Percentiles rank a stretch among this genome's conserved stretches.
Evolutionary conservation across 441 rosid genomes (phyloP).

Genomic region (Viola pubescens): DNA sequence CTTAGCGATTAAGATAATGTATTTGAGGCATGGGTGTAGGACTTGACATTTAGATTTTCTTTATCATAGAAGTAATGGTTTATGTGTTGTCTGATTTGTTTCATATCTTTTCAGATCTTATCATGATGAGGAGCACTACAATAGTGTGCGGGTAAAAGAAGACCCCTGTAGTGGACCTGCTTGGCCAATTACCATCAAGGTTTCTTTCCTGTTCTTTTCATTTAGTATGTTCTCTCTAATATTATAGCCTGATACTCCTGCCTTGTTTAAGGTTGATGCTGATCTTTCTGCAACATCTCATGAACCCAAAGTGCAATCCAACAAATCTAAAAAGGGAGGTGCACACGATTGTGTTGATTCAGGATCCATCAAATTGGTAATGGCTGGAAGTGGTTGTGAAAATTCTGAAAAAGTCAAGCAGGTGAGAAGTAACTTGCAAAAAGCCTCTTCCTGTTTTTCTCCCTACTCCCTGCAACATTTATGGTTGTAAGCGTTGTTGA

Average conservation of each 20-base stretch:
- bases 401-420: constrained; percentile 55
- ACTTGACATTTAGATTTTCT: neutral
- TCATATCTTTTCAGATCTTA: constrained; percentile 48
- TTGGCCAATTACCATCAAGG: constrained; percentile 63
- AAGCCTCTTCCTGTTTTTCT: neutral
- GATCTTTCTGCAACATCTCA: constrained; percentile 60
- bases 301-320: constrained; percentile 48
- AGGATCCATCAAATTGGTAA: constrained; percentile 55
- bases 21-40: neutral
- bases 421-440: constrained; percentile 31
- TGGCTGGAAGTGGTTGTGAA: constrained; percentile 75
- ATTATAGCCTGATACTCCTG: constrained; percentile 36
- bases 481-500: neutral
- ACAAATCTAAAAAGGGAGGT: constrained; percentile 38
- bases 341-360: constrained; percentile 29
- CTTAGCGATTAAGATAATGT: neutral
- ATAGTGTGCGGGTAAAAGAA: constrained; percentile 65
- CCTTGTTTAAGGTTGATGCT: constrained; percentile 82
- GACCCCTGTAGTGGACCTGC: constrained; percentile 76
- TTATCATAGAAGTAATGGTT: neutral
- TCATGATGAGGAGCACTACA: constrained; percentile 90
- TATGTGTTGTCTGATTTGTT: constrained; percentile 6
- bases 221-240: neutral
- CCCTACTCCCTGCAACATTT: neutral
- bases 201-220: constrained; percentile 11